phyloP scores from a whole-genome alignment of 139 green algal genomes.

The Tetradesmus obliquus region DNA sequence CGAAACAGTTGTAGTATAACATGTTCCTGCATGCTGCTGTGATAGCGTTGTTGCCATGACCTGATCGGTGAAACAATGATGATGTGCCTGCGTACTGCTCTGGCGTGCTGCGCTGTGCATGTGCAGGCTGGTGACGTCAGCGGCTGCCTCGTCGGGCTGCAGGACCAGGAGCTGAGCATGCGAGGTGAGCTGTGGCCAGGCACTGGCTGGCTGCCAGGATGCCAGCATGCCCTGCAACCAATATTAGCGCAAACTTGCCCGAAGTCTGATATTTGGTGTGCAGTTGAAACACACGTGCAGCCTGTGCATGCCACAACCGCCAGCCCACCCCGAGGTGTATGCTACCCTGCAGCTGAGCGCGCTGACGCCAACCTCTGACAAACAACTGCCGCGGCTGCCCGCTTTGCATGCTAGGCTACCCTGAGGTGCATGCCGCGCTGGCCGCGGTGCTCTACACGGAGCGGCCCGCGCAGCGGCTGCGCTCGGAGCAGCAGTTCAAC shows the following conservation, averaged over 20 bases:
- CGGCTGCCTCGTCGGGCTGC: background rate
- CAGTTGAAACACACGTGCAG: background rate
- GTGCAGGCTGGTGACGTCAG: conserved; percentile 1
- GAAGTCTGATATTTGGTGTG: background rate
- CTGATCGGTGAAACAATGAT: too few relatives aligned
- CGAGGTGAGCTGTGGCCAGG: background rate
- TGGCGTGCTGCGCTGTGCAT: background rate
- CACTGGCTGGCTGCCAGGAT: background rate
- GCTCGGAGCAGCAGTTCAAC: conserved; percentile 22
- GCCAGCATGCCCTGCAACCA: background rate
- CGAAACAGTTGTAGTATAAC: too few relatives aligned
- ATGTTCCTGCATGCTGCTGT: too few relatives aligned
- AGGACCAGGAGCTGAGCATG: conserved; percentile 34
- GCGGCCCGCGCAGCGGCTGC: conserved; percentile 19
- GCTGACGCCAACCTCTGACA: background rate
- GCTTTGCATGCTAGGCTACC: background rate
- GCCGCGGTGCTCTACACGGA: conserved; percentile 38
- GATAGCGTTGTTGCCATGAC: too few relatives aligned
- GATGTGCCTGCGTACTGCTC: background rate
- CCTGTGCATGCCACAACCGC: background rate
- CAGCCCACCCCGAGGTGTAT: conserved; percentile 10
- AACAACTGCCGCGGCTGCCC: background rate
- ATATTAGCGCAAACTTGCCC: background rate
- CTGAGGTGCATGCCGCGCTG: conserved; percentile 23
- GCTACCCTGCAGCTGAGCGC: background rate